Evolutionary conservation across 495 filamentous ascomycete genomes (phyloP), one percentile per base, ranked within the genome.

Genomic region (Parachaetomium inaequale): DNA sequence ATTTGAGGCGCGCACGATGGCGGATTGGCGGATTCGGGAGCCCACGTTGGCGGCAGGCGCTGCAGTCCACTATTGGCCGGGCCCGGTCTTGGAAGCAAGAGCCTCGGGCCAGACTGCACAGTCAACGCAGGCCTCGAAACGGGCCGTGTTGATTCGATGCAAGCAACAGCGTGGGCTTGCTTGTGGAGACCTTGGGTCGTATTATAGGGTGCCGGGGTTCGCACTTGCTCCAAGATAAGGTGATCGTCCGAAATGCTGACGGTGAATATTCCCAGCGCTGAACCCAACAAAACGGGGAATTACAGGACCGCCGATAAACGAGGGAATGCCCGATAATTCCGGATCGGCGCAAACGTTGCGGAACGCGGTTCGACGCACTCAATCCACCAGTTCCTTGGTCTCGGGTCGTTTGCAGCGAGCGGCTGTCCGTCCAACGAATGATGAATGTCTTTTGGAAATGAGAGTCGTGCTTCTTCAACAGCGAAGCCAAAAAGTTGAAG

Each of bases 61-160:
- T 66, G 66, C 51, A 63, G 51, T 29, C 43, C 50, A 55, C 61
- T 59, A 69, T 63, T 59, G 64, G 61, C 51, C 55, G 29, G 31
- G 38, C 23, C 14, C 25, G 7, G 36, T 6, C 31, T 12, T n/a
- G 26, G 38, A 10, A 29, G 38, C 21, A 43, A 32, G 36, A 11
- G 38, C 4, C n/a, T n/a, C n/a, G n/a, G n/a, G n/a, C 23, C 40
- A 42, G 59, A 46, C 59, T 40, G 58, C 51, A n/a, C n/a, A n/a
- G n/a, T n/a, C n/a, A n/a, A n/a, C n/a, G n/a, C n/a, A n/a, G n/a
- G 64, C 55, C 51, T 55, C 51, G 52, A 63, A 61, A 51, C 62
- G 67, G 62, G 51, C 55, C 53, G 53, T 42, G 59, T 47, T 69
- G 53, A 59, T 69, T 69, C 58, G 61, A 50, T 28, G 55, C 28